Evolutionary conservation across 2,329 filamentous ascomycete species (phyloP).

Genomic region (Chaetomiaceae sp.): DNA sequence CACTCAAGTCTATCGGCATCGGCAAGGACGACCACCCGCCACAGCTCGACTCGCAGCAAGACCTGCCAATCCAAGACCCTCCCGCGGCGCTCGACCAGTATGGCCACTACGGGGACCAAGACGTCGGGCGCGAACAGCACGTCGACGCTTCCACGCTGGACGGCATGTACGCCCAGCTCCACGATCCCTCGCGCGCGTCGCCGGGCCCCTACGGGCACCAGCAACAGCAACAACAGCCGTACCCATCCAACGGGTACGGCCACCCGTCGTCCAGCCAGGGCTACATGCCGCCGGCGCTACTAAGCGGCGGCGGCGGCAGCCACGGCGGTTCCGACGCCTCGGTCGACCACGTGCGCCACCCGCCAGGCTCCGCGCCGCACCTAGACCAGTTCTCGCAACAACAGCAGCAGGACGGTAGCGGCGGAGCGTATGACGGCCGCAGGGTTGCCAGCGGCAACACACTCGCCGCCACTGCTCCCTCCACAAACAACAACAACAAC

Average conservation of each 20-base stretch:
- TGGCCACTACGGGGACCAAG: constrained; percentile 31
- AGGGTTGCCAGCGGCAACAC: constrained; percentile 30
- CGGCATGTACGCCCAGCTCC: constrained; percentile 30
- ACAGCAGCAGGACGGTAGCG: constrained; percentile 37
- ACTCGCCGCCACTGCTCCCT: no score
- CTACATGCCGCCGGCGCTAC: constrained; percentile 41
- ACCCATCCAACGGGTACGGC: constrained; percentile 37
- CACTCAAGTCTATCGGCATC: constrained; percentile 57
- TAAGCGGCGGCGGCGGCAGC: no score
- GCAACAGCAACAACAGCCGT: constrained; percentile 31
- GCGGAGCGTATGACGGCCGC: constrained; percentile 32
- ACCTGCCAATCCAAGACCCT: constrained; percentile 47
- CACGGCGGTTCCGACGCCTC: constrained; percentile 51
- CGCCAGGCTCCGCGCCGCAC: constrained; percentile 39
- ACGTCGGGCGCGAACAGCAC: constrained; percentile 20
- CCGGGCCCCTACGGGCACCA: constrained; percentile 29
- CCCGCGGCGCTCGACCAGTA: constrained; percentile 34
- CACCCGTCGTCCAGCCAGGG: constrained; percentile 40
- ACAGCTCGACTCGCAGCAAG: constrained; percentile 46
- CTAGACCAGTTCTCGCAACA: constrained; percentile 40
- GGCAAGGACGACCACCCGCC: constrained; percentile 47
- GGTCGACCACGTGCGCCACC: constrained; percentile 36
- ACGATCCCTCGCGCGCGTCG: constrained; percentile 22
- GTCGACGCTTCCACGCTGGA: constrained; percentile 27
- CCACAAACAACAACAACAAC: no score